phyloP scores from a whole-genome alignment of 2,329 filamentous ascomycete species.

The Trichoderma atroviride region DNA sequence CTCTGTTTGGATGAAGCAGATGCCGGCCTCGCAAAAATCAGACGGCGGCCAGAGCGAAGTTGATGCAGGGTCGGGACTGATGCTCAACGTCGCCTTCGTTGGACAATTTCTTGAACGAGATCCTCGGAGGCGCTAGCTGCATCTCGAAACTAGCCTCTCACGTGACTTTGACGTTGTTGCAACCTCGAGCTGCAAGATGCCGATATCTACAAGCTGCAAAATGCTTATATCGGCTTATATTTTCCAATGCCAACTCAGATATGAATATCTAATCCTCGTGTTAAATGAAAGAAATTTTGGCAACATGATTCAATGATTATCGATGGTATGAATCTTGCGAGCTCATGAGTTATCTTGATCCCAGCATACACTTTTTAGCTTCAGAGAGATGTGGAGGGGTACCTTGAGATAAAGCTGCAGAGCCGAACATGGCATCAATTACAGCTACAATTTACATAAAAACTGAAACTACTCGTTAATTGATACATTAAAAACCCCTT shows the following conservation, averaged over 20 bases:
- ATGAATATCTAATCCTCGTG: background rate
- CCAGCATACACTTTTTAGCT: background rate
- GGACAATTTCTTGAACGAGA: slow-evolving; percentile 42
- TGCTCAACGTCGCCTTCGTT: slow-evolving; percentile 35
- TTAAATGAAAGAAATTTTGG: background rate
- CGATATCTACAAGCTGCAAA: background rate
- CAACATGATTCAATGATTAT: background rate
- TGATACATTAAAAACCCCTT: background rate
- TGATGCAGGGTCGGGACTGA: slow-evolving; percentile 31
- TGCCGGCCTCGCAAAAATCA: slow-evolving; percentile 37
- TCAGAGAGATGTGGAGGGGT: background rate
- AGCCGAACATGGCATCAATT: background rate
- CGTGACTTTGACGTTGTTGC: slow-evolving; percentile 31
- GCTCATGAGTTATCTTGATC: background rate
- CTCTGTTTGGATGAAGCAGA: slow-evolving; percentile 31
- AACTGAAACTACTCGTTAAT: background rate
- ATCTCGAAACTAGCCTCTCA: slow-evolving; percentile 29
- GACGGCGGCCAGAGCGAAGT: slow-evolving; percentile 38
- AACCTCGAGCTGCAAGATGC: background rate
- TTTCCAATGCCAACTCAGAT: background rate
- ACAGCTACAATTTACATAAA: background rate
- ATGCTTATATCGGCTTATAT: background rate
- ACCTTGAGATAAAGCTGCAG: background rate
- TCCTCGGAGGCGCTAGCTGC: slow-evolving; percentile 28
- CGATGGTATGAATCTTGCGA: background rate